Evolutionary conservation across 768 basidiomycete species (phyloP), one percentile per base, ranked within the genome.

Genomic region (Phylloporus rhodoxanthus): DNA sequence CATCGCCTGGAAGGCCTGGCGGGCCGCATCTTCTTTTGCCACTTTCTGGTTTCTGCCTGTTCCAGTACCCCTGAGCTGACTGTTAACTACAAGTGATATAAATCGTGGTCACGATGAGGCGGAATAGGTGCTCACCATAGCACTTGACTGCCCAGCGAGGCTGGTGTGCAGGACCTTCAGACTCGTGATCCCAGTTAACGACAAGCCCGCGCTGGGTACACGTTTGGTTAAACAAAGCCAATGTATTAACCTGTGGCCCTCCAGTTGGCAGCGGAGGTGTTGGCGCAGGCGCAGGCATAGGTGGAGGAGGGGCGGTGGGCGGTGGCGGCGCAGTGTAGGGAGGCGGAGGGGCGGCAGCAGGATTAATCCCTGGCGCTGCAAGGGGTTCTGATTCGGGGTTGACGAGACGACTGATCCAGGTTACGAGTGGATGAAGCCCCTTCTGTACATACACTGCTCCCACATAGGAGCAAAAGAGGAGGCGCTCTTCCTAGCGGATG

Each of bases 1-100:
- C 73, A 84, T 70, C 3, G 67, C 50, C 10, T 59, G 58, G 67
- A 73, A 81, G 41, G 83, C 82, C 47, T 75, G 69, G 33, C 75
- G 74, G 28, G 81, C 82, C n/a, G 84, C 83, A 53, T 80, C 77
- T 66, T 84, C 81, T 55, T 83, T 85, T 8, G 83, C 84, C n/a
- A 66, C 41, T 54, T 84, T 85, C 63, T 83, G 81, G 49, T 72
- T 84, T 51, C 76, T 79, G 19, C 78, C 84, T 4, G 43, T 53
- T 0, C 81, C 84, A 4, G 61, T 44, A 20, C 82, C 84, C 53
- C 57, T 72, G 54, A 75, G 71, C n/a, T 67, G 57, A 2, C 67
- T 72, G 48, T 80, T 75, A 20, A 85, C 83, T 85, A 45, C 1
- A 23, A n/a, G 33, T 8, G 28, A 47, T 8, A 41, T 52, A 17